Evolutionary conservation across 1,139 yeast genomes (phyloP), one percentile per base, ranked within the genome.

Genomic region (Saccharomycopsis crataegensis): DNA sequence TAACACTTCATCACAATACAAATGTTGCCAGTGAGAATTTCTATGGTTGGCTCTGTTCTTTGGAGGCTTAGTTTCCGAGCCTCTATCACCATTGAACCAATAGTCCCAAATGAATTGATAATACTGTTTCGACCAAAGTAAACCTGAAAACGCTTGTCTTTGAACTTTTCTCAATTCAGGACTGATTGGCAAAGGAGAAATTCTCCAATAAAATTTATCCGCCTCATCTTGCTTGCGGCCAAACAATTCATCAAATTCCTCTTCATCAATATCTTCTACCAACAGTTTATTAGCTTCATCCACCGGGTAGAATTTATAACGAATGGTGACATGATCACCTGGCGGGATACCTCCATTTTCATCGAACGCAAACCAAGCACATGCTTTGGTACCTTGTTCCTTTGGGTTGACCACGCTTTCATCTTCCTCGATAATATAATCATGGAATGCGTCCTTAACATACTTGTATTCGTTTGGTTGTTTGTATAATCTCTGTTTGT

Each of bases 41-140:
- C 97, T 79, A 36, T 93, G 88, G 64, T 84, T 79, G 32, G 91
- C 91, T 63, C 97, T 76, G 62, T 88, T 82, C 17, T 79, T 76
- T 2, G 93, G 89, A 8, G 96, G 96, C 46, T 82, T 80, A 53
- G 77, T 80, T 41, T 78, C 82, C 11, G 87, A 80, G 59, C 78
- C 75, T 5, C 94, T 90, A 67, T 91, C 98, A 59, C 98, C 98
- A 58, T 79, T 75, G 49, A 84, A 80, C 98, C 98, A 91, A 63
- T 86, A 86, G 58, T 82, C 82, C 69, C 86, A 95, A 57, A 91
- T 82, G 64, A 90, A 87, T 65, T 88, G 86, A 67, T 91, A 91
- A 67, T 86, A 91, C 68, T 91, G 98, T 67, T 91, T 91, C 9
- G 95, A 84, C 98, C 98, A 91, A 64, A 91, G 74, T 69, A 91